These are phyloP conservation scores for Hypsizygus marmoreus DNA, from an alignment of 768 basidiomycete species.

Conservation along the genomic window DNA sequence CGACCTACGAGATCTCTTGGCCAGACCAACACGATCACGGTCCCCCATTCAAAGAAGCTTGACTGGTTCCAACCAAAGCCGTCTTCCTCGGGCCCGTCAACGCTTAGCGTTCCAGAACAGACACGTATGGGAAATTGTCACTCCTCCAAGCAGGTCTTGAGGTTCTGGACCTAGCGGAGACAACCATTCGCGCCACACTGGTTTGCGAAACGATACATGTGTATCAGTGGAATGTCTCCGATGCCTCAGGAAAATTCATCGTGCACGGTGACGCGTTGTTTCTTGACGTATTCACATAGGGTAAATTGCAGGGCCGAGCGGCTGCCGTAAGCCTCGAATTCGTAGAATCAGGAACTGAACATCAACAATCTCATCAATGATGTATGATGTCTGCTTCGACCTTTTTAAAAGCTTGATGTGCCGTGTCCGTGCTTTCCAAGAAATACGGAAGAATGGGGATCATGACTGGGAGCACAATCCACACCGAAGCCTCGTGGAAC, in stretches of 20 bases:
- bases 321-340: too few relatives aligned
- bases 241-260: too few relatives aligned
- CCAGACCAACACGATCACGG: constrained; percentile 3
- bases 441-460: constrained; percentile 2
- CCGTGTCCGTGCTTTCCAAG: too few relatives aligned
- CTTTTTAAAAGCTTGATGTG: too few relatives aligned
- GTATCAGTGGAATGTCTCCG: too few relatives aligned
- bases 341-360: constrained; percentile 11
- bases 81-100: constrained; percentile 10
- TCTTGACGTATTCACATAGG: neutral
- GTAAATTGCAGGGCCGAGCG: constrained; percentile 2
- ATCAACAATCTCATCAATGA: constrained; percentile 18
- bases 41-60: constrained; percentile 2
- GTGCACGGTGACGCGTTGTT: too few relatives aligned
- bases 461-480: too few relatives aligned
- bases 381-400: constrained; percentile 8
- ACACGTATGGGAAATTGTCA: neutral
- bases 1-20: constrained; percentile 2
- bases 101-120: constrained; percentile 1
- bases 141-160: too few relatives aligned
- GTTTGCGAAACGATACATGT: neutral
- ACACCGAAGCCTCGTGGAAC: constrained; percentile 7
- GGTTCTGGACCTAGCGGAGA: too few relatives aligned
- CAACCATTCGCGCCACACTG: neutral
- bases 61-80: constrained; percentile 1